A percentile compares a stretch with the other conserved stretches of the same genome.
These are phyloP conservation scores for Candida caryicola DNA, from an alignment of 805 yeast genomes.

Conservation along the genomic window DNA sequence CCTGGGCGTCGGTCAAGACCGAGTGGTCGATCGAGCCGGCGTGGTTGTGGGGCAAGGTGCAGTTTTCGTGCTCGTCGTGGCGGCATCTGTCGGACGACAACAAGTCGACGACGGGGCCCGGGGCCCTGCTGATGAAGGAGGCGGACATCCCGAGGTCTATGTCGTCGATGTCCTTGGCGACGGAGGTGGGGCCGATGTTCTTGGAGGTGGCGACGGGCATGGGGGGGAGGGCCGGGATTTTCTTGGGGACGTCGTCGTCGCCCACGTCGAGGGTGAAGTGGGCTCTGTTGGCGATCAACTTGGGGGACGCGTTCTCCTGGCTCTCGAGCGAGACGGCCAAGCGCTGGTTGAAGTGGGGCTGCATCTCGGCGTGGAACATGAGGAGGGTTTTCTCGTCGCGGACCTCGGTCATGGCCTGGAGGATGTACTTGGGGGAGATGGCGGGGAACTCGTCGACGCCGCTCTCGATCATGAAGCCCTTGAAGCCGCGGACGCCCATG, in stretches of 20 bases:
- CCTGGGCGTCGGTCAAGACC: constrained; percentile 49
- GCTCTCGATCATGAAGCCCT: constrained; percentile 86
- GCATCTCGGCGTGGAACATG: constrained; percentile 94
- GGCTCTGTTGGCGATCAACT: neutral
- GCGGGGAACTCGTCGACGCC: constrained; percentile 98
- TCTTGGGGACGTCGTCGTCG: neutral
- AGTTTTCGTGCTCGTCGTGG: constrained; percentile 27
- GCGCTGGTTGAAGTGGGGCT: constrained; percentile 31
- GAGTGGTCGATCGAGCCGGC: constrained; percentile 21
- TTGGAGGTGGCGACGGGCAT: neutral
- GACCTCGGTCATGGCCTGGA: constrained; percentile 61
- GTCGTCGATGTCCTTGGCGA: constrained; percentile 28
- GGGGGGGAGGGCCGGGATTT: neutral
- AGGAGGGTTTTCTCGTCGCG: constrained; percentile 64
- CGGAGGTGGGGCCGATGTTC: neutral
- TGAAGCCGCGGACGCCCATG: constrained; percentile 91
- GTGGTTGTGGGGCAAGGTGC: constrained; percentile 30
- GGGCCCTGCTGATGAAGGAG: constrained; percentile 39
- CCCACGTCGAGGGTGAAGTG: neutral
- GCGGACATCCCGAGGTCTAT: constrained; percentile 40
- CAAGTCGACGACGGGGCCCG: constrained; percentile 34
- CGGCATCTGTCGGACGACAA: constrained; percentile 17
- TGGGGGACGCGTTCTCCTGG: constrained; percentile 2
- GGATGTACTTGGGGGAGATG: constrained; percentile 62
- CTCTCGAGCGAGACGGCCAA: constrained; percentile 1